Evolutionary conservation across 192 early-diverging fungal genomes (phyloP), one percentile per base, ranked within the genome.

Genomic region (Coemansia sp.): DNA sequence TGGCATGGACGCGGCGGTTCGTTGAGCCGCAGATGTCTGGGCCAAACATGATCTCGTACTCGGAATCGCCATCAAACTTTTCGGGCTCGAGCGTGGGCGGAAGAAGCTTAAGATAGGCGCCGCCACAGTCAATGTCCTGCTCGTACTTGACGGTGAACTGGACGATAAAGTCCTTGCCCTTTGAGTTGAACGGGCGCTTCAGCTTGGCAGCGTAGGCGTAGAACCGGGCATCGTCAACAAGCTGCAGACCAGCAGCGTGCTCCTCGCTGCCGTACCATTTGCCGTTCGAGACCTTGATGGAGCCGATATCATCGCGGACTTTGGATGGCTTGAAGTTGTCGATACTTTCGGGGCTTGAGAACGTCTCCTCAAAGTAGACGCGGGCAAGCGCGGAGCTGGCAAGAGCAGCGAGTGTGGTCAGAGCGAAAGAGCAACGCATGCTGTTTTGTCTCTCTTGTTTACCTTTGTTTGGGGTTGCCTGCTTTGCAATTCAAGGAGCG

Each of bases 91-190:
- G 86, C n/a, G 84, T 84, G n/a, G 87, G 84, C 43, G 94, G 91
- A 61, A 95, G 78, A 64, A 98, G 84, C 89, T 95, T 95, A 56
- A 95, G 74, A 73, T 95, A 95, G 39, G 92, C 92, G 69, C 95
- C 95, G 49, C 93, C 94, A 75, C 95, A 98, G 72, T 95, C 94
- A 70, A 94, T 91, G 67, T 83, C 80, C 60, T 92, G 89, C 82
- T 98, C 96, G 72, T 93, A 92, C 87, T 95, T 96, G 64, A 93
- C 92, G 42, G 91, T 88, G 74, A 91, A 97, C 84, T 98, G 96
- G 25, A 95, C 71, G 19, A 98, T 86, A 66, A 92, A 84, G 73
- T 89, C 85, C 74, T 94, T 94, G 75, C 88, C 90, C 73, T 89
- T 88, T 85, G 91, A 93, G 81, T 92, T 88, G 72, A 92, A 90